Evolutionary conservation across 495 filamentous ascomycete genomes (phyloP), one percentile per base, ranked within the genome.

Genomic region (Penicillium cosmopolitanum): DNA sequence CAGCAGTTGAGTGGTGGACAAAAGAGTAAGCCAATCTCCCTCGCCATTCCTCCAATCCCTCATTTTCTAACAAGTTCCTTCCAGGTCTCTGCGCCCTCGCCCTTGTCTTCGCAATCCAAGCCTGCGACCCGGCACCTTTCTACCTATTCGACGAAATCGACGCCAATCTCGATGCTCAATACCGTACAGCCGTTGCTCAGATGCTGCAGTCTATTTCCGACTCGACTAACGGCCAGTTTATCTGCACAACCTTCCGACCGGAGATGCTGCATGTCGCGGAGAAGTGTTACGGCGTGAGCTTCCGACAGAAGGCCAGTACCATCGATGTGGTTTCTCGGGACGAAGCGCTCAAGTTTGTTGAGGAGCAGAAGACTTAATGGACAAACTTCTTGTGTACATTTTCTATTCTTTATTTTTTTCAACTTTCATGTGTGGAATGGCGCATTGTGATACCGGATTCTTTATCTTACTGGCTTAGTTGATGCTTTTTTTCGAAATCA

Each of bases 61-160:
- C 44, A 1, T 35, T 21, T 13, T n/a, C 47, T 73, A 74, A 74
- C 65, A 13, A 31, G 28, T 31, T 57, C 8, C 38, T 53, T 56
- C 42, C 48, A 94, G 91, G 91, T 87, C 81, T 96, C 58, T 96
- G 94, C 75, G 95, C 95, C 13, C 85, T 99, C 51, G 94, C 94
- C 55, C 84, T 99, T 50, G 92, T 99, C 61, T 98, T 99, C 71
- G 95, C 95, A n/a, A 96, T 99, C 72, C 95, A 99, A 67, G 90
- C 92, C 63, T 96, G 95, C 66, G 95, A 98, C 66, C 95, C 96
- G 6, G 94, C 93, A 16, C 95, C 95, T 12, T 98, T 99, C 79
- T 97, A 98, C 75, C 91, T 99, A 61, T 99, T 99, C 62, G 95
- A 99, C 71, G 95, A 99, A 77, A 96, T 99, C 67, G 95, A 99